These are phyloP conservation scores for Nakaseomyces kungkrabaensis DNA, from an alignment of 1,139 yeast genomes.

Conservation along the genomic window DNA sequence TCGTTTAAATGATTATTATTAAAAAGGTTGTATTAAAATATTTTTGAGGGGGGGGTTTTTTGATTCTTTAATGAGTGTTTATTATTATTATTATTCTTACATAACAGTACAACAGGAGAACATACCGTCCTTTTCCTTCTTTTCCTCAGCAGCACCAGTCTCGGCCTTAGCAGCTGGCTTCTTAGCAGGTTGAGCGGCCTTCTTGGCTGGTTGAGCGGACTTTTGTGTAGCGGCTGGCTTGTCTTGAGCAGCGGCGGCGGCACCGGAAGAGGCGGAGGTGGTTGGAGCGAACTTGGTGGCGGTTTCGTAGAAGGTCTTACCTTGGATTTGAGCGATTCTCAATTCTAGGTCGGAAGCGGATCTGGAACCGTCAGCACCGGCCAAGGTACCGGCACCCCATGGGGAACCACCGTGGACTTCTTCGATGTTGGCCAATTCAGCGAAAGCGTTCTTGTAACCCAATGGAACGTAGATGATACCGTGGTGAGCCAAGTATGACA, in stretches of 20 bases:
- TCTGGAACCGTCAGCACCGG: constrained; percentile 62
- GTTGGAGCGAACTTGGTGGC: constrained; percentile 10
- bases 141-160: constrained; percentile 7
- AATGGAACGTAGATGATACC: constrained; percentile 55
- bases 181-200: constrained; percentile 7
- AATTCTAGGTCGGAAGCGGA: constrained; percentile 49
- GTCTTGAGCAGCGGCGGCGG: constrained; percentile 6
- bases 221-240: constrained; percentile 2
- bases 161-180: constrained; percentile 7
- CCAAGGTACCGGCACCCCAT: constrained; percentile 65
- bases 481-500: constrained; percentile 49
- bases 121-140: constrained; percentile 10
- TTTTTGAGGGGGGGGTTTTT: neutral
- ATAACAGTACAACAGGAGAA: constrained; percentile 22
- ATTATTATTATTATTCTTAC: constrained; percentile 8
- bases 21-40: neutral
- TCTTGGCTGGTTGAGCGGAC: constrained; percentile 5
- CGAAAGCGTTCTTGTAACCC: constrained; percentile 45
- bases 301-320: constrained; percentile 48
- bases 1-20: neutral
- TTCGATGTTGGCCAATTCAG: constrained; percentile 41
- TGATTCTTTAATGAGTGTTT: neutral
- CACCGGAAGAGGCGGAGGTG: constrained; percentile 4
- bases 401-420: constrained; percentile 67
- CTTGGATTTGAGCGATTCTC: constrained; percentile 54